phyloP scores from a whole-genome alignment of 257 asterid species.

The Agastache rugosa region DNA sequence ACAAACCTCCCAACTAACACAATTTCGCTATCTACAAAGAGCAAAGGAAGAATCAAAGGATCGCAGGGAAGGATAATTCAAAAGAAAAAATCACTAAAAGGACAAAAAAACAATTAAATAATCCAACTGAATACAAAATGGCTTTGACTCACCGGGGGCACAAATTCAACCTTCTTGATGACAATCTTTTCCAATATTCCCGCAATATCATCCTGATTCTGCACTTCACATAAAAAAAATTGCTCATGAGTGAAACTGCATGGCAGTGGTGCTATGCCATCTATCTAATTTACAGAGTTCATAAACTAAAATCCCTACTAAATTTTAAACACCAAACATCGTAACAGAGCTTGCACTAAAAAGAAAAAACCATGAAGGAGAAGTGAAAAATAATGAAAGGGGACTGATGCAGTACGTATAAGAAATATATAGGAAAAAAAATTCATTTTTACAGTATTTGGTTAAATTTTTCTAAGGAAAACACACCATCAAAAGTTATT shows the following conservation, averaged over 20 bases:
- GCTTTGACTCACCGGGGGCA: slow-evolving; percentile 59
- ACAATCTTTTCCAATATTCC: slow-evolving; percentile 46
- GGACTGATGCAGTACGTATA: background rate
- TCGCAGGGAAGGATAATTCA: background rate
- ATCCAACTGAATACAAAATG: background rate
- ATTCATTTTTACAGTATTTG: background rate
- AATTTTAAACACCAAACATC: background rate
- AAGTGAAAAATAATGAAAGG: background rate
- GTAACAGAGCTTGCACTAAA: background rate
- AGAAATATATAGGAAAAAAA: background rate
- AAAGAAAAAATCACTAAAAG: slow-evolving; percentile 8
- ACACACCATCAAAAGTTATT: background rate
- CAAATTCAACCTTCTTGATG: slow-evolving; percentile 57
- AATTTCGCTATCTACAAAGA: background rate
- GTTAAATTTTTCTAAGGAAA: background rate
- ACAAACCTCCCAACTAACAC: background rate
- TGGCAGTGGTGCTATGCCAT: background rate
- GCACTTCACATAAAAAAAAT: slow-evolving; percentile 38
- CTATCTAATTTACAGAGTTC: background rate
- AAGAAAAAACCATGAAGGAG: background rate
- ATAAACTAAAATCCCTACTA: background rate
- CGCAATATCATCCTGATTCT: slow-evolving; percentile 64
- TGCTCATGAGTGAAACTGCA: slow-evolving; percentile 9
- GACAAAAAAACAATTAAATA: slow-evolving; percentile 7
- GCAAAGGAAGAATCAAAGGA: background rate